Evolutionary conservation across 2,329 filamentous ascomycete genomes (phyloP), one percentile per base, ranked within the genome.

Genomic region (Neonectria faginata): DNA sequence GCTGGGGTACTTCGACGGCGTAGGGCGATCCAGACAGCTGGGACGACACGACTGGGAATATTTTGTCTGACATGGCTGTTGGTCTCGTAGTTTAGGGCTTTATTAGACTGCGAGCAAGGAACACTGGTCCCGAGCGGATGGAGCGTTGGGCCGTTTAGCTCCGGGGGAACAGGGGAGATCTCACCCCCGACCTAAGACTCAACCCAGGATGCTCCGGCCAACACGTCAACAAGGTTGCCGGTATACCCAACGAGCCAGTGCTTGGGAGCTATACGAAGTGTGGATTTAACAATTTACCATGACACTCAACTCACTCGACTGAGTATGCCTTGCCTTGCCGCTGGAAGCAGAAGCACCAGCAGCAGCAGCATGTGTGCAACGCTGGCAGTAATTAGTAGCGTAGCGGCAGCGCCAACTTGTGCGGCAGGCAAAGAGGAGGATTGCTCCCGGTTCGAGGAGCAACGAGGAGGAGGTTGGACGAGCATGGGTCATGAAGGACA

Each of bases 101-200:
- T 3, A 44, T 36, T 3, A 44, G 27, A n/a, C 33, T 51, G 48
- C 55, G 58, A 63, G 60, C 55, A 63, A 58, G 60, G 60, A 25
- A 63, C 44, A n/a, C 50, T 55, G 48, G 55, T 55, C 60, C 60
- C 60, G 60, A 63, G 41, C 27, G 55, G 50, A 58, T 48, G 60
- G 58, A 60, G 55, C 55, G 33, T 31, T 50, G 48, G 55, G 50
- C 31, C 33, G 42, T 57, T 63, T 59, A 44, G 45, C 36, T 27
- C 47, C 50, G 55, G 60, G 59, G 51, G 50, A 58, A 48, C 55
- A 45, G 36, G 36, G 48, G 48, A 51, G n/a, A 29, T 14, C 36
- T 16, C 10, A 14, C n/a, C n/a, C 18, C 48, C 48, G 48, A 20
- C 48, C 47, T 11, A 36, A 27, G 47, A 51, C 16, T 42, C n/a